Percentiles rank a stretch among this genome's conserved stretches.
Evolutionary conservation across 495 filamentous ascomycete genomes (phyloP).

Genomic region (Trypethelium eluteriae): DNA sequence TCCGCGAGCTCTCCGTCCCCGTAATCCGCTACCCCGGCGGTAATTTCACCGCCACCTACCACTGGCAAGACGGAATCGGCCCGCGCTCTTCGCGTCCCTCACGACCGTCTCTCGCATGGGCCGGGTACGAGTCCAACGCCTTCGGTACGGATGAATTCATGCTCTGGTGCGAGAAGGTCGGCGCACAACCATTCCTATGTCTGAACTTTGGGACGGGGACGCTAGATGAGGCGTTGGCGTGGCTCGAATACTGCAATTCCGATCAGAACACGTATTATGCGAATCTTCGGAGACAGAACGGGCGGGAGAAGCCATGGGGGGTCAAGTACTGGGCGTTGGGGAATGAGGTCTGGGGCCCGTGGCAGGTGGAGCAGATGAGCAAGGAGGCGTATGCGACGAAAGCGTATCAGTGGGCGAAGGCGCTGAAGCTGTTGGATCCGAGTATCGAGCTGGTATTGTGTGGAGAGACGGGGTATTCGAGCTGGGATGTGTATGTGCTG

Average conservation of each 20-base stretch:
- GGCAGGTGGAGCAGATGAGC: conserved; percentile 68
- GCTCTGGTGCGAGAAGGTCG: conserved; percentile 63
- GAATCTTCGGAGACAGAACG: conserved; percentile 65
- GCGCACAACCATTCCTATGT: conserved; percentile 64
- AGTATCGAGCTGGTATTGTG: conserved; percentile 60
- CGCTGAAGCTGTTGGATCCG: conserved; percentile 67
- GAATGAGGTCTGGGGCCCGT: conserved; percentile 72
- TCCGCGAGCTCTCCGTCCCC: conserved; percentile 63
- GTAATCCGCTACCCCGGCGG: conserved; percentile 74
- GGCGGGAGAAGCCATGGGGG: conserved; percentile 63
- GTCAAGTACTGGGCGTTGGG: conserved; percentile 62
- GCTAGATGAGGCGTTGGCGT: conserved; percentile 62
- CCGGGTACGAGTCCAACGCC: conserved; percentile 63
- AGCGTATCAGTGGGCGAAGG: conserved; percentile 74
- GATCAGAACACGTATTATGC: conserved; percentile 67
- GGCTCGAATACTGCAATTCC: conserved; percentile 78
- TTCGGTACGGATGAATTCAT: conserved; percentile 82
- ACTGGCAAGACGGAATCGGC: conserved; percentile 73
- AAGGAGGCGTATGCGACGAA: conserved; percentile 68
- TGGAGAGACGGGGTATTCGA: conserved; percentile 57
- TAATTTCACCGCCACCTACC: conserved; percentile 75
- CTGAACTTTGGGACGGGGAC: conserved; percentile 69
- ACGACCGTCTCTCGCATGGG: conserved; percentile 67
- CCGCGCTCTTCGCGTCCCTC: conserved; percentile 56
- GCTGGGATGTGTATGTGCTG: conserved; percentile 67